Base-by-base conservation (phyloP, 192 early-diverging fungal genomes). In the Entophlyctis luteolus region DNA sequence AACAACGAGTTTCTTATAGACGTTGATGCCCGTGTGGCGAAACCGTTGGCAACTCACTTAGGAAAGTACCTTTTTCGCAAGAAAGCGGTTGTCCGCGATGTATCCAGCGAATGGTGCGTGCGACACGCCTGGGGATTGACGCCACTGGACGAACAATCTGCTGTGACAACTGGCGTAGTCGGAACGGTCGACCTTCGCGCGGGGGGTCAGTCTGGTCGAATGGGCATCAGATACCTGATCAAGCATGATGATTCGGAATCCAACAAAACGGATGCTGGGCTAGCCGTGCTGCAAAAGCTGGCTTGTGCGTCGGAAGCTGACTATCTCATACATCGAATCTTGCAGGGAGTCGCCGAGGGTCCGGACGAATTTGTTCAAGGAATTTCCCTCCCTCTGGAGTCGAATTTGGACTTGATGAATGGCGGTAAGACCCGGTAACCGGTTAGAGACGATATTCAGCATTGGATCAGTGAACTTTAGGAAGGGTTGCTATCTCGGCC, bases 401-500 rank as follows among this genome's bases (percentile, higher is more conserved):
- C 84, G 52, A 97, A 98, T 66, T 70, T 96, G 34, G 96, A 99
- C 73, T 87, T 87, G 57, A 91, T 99, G 87, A 75, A 81, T 49
- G 95, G 95, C 65, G 88, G 89, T 90, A 78, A 67, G 62, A 18
- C 18, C 5, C 35, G 1, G 10, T 25, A 8, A 46, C 1, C 28
- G 62, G 36, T 28, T 16, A 23, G 14, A 10, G 50, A 35, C 27
- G 32, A 58, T 14, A 58, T 35, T 58, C 6, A 58, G 1, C 22
- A 46, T 8, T 18, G 3, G 20, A 12, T 20, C 66, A 91, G 93
- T 99, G 55, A 92, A 98, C 75, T 99, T 96, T 78, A 78, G 82
- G 57, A 99, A 99, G 79, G 96, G 96, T 1, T 99, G 96, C 76
- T 99, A 99, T 66, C 85, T 98, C 29, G 96, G 96, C 14, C 96